These are phyloP conservation scores for Hanseniaspora gamundiae DNA, from an alignment of 1,139 yeast species.

Conservation along the genomic window DNA sequence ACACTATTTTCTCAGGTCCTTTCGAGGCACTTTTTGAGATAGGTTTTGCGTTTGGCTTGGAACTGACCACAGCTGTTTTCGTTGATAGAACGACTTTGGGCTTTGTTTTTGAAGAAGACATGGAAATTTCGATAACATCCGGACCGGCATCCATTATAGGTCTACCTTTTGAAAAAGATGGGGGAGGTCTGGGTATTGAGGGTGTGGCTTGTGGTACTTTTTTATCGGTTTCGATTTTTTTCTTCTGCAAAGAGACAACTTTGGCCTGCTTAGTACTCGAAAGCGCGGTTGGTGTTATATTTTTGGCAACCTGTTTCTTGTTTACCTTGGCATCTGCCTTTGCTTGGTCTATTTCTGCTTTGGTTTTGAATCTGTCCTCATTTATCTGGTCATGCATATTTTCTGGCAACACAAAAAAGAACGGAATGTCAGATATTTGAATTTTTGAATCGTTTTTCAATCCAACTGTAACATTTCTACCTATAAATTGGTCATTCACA, in stretches of 20 bases:
- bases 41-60: not conserved
- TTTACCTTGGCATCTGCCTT: conserved; percentile 10
- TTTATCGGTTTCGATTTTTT: conserved; percentile 4
- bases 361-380: conserved; percentile 8
- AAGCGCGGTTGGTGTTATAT: conserved; percentile 10
- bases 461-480: conserved; percentile 82
- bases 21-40: not conserved
- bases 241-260: conserved; percentile 7
- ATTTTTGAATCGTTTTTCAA: conserved; percentile 69
- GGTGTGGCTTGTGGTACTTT: conserved; percentile 5
- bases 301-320: conserved; percentile 9
- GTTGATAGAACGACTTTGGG: not conserved
- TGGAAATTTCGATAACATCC: not conserved
- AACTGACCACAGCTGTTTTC: too few relatives aligned
- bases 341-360: conserved; percentile 10
- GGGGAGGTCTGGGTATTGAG: conserved; percentile 1
- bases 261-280: conserved; percentile 12
- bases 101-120: not conserved
- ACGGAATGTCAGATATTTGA: conserved; percentile 87
- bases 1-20: not conserved
- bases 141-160: conserved; percentile 1
- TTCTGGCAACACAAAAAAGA: conserved; percentile 69
- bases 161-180: conserved; percentile 8
- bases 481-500: conserved; percentile 80
- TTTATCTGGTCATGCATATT: conserved; percentile 9